Evolutionary conservation across 805 yeast genomes (phyloP), one percentile per base, ranked within the genome.

Genomic region (Sugiyamaella marilandica): DNA sequence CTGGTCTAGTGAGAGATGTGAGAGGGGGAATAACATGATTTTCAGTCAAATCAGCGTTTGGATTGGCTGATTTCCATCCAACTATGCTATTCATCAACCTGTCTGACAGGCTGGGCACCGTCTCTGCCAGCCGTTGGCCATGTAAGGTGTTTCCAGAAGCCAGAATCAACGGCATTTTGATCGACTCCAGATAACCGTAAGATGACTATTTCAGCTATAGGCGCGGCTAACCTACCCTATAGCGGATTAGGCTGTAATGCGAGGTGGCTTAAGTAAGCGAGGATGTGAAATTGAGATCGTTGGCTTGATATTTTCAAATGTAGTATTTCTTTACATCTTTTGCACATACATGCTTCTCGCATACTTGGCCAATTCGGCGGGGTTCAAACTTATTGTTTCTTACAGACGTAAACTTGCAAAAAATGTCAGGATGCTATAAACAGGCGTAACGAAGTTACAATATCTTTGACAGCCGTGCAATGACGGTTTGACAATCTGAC

Each of bases 121-220:
- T 32, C 11, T 24, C 18, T 2, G 37, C 48, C n/a, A 36, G 21
- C 5, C 32, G 41, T 8, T 24, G 32, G 32, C 32, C 21, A 10
- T 47, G 50, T 10, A 47, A 32, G n/a, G 39, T 39, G 11, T 49
- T 49, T 5, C 52, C 52, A 11, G 52, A 33, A 26, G 29, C 31
- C 35, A 49, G 14, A 41, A 49, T 33, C 5, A 48, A 35, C 39
- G 31, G 18, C 37, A 37, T 41, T 26, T 24, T 24, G 29, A 7
- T 5, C 3, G 7, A 24, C 29, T 24, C 29, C 29, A 24, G 3
- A 3, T 24, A 5, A 34, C 9, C 37, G n/a, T n/a, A 34, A 34
- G 37, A 14, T 34, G 37, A 34, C 37, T 5, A 8, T 34, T 34
- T 34, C 9, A 24, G 29, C 29, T 24, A 5, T 24, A 24, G 7